A percentile compares a stretch with the other conserved stretches of the same genome.
These are phyloP conservation scores for Calophaca sinica DNA, from an alignment of 306 rosid genomes.

Conservation along the genomic window DNA sequence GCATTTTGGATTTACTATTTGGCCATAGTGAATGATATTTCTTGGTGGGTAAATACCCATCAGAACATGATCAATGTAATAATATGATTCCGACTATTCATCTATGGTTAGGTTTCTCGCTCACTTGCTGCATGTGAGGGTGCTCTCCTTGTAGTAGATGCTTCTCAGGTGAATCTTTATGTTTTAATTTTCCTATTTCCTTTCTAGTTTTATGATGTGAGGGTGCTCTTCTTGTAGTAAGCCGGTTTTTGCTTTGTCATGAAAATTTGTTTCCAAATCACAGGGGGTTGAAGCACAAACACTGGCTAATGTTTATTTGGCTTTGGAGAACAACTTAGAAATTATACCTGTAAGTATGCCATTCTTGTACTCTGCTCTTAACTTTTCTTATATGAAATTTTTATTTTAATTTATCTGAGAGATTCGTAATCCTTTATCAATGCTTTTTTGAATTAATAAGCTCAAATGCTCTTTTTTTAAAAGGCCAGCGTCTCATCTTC, in stretches of 20 bases:
- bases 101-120: conserved; percentile 74
- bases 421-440: conserved; percentile 21
- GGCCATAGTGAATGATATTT: conserved; percentile 15
- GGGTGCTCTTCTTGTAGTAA: conserved; percentile 28
- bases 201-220: conserved; percentile 11
- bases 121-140: conserved; percentile 98
- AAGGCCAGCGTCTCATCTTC: conserved; percentile 8
- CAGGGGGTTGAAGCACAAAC: conserved; percentile 99
- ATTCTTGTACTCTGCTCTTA: conserved; percentile 32
- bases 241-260: conserved; percentile 27
- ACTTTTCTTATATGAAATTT: background rate
- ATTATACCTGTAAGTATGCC: conserved; percentile 77
- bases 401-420: conserved; percentile 14
- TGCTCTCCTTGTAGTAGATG: conserved; percentile 94
- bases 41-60: background rate
- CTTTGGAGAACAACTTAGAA: conserved; percentile 85
- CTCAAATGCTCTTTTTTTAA: conserved; percentile 1
- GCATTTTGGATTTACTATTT: conserved; percentile 29
- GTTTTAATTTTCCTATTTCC: conserved; percentile 14
- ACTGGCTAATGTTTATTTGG: conserved; percentile 91
- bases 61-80: background rate
- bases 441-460: conserved; percentile 22
- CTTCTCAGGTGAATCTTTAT: conserved; percentile 76
- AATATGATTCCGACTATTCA: conserved; percentile 42
- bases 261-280: conserved; percentile 35